These are phyloP conservation scores for Quercus dentata DNA, from an alignment of 306 rosid species.

Conservation along the genomic window DNA sequence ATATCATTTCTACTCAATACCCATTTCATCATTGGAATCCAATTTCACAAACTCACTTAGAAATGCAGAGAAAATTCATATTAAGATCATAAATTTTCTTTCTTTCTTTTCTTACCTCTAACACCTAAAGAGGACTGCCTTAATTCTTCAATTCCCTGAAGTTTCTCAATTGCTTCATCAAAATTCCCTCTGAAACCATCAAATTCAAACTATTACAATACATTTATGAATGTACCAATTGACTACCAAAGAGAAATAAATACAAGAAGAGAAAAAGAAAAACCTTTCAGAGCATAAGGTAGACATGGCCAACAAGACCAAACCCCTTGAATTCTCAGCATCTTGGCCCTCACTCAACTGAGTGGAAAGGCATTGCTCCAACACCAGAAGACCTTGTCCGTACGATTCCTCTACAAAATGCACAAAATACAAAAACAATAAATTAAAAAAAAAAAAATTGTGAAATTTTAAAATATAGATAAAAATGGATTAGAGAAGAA, in stretches of 20 bases:
- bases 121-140: constrained; percentile 54
- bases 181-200: constrained; percentile 48
- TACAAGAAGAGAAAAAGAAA: neutral
- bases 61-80: constrained; percentile 6
- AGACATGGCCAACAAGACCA: constrained; percentile 72
- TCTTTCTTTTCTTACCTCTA: constrained; percentile 41
- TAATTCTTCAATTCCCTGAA: constrained; percentile 52
- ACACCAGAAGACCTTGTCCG: constrained; percentile 55
- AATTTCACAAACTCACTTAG: neutral
- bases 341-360: constrained; percentile 52
- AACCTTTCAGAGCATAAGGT: constrained; percentile 80
- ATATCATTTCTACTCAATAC: constrained; percentile 10
- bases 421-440: neutral
- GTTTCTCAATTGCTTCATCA: constrained; percentile 67
- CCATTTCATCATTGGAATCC: neutral
- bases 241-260: neutral
- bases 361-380: constrained; percentile 69
- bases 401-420: constrained; percentile 62
- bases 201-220: neutral
- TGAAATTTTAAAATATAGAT: neutral
- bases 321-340: constrained; percentile 60
- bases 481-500: constrained; percentile 9
- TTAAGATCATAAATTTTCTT: neutral
- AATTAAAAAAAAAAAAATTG: too few relatives aligned
- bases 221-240: neutral